Conservation (phyloP, 2,329 filamentous ascomycete species). For the Fusarium sp. region DNA sequence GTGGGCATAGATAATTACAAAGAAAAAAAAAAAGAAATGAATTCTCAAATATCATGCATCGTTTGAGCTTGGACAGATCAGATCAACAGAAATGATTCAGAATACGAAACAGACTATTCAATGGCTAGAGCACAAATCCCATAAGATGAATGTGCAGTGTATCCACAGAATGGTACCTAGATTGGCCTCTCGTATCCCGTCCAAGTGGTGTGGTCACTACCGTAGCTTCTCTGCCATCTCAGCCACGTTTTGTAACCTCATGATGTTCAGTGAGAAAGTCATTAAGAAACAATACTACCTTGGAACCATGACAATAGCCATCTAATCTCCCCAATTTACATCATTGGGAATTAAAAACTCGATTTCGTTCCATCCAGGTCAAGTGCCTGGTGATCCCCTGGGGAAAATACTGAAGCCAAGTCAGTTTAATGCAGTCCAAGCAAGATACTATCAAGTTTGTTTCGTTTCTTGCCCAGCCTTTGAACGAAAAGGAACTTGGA, state of each 20-base stretch:
- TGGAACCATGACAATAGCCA: neutral
- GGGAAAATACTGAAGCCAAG: neutral
- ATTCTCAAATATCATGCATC: neutral
- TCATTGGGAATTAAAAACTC: neutral
- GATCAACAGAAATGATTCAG: constrained; percentile 4
- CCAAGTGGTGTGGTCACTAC: constrained; percentile 36
- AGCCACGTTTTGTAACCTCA: constrained; percentile 32
- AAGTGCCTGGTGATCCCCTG: neutral
- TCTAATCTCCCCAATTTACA: neutral
- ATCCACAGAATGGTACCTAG: constrained; percentile 18
- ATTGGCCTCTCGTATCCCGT: constrained; percentile 36
- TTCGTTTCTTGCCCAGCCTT: constrained; percentile 4
- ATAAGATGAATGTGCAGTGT: constrained; percentile 6
- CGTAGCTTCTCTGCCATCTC: constrained; percentile 18
- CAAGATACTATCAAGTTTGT: constrained; percentile 14
- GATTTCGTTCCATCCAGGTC: constrained; percentile 25
- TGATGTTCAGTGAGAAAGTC: neutral
- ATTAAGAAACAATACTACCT: neutral
- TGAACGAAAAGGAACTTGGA: neutral
- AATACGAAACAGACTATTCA: constrained; percentile 34
- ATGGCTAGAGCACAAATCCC: neutral
- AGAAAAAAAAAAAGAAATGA: neutral
- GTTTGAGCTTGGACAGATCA: constrained; percentile 14
- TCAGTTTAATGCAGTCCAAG: neutral
- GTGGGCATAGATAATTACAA: neutral